Evolutionary conservation across 805 yeast genomes (phyloP).

Genomic region (Ogataea salicorniae): DNA sequence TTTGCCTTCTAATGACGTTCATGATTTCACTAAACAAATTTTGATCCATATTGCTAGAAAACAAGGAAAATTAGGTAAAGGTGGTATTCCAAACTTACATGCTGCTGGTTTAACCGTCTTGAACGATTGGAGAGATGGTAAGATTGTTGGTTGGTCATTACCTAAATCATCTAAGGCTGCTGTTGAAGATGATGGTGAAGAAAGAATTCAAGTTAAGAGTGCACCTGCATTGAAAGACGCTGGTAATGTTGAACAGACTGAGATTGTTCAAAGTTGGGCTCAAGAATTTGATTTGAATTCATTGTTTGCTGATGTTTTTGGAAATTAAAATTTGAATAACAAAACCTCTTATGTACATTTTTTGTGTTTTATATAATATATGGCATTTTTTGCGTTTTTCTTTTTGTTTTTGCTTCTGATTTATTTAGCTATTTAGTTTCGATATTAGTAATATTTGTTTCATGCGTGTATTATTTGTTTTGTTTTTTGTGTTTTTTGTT

Average conservation of each 20-base stretch:
- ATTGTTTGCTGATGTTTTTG: constrained; percentile 46
- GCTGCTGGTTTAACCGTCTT: constrained; percentile 79
- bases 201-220: constrained; percentile 20
- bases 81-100: constrained; percentile 87
- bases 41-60: constrained; percentile 89
- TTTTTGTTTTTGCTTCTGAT: no score
- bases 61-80: constrained; percentile 86
- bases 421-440: no score
- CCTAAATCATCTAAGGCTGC: constrained; percentile 45
- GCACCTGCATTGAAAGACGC: constrained; percentile 36
- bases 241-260: constrained; percentile 54
- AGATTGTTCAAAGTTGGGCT: constrained; percentile 87
- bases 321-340: constrained; percentile 2
- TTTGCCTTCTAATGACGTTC: constrained; percentile 62
- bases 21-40: constrained; percentile 78
- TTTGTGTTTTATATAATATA: not conserved
- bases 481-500: no score
- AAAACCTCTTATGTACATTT: not conserved
- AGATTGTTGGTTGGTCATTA: constrained; percentile 83
- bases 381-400: no score
- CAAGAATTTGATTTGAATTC: constrained; percentile 91
- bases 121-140: constrained; percentile 97
- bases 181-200: constrained; percentile 36
- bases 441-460: no score
- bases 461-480: no score